Percentiles rank a stretch among this genome's conserved stretches.
Evolutionary conservation across 2,329 filamentous ascomycete species (phyloP).

Genomic region (Botryotinia convoluta): DNA sequence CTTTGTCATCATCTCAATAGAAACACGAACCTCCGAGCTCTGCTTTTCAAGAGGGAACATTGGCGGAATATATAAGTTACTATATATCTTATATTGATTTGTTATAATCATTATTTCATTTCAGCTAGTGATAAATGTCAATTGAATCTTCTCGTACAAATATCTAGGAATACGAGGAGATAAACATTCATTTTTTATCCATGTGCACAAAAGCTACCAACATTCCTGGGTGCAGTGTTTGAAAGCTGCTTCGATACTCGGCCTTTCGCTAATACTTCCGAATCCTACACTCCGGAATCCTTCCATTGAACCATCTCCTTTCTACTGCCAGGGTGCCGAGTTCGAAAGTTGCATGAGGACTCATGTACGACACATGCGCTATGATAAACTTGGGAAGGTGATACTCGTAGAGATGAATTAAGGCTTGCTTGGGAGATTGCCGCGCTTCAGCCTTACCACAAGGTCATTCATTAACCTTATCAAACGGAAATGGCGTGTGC

Average conservation of each 20-base stretch:
- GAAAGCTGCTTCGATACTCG: neutral
- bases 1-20: neutral
- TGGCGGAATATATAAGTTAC: too few species aligned
- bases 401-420: neutral
- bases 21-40: too few species aligned
- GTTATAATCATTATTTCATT: too few species aligned
- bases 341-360: conserved; percentile 4
- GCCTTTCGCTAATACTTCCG: neutral
- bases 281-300: neutral
- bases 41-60: too few species aligned
- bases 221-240: neutral
- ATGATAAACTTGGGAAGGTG: neutral
- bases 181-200: neutral
- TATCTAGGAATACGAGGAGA: neutral
- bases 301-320: neutral
- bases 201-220: neutral
- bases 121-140: too few species aligned
- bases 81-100: too few species aligned
- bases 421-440: conserved; percentile 12
- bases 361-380: neutral
- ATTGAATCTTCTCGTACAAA: neutral
- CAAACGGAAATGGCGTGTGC: neutral
- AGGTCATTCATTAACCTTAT: neutral
- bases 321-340: neutral
- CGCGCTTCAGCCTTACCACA: conserved; percentile 18